Evolutionary conservation across 2,329 filamentous ascomycete species (phyloP).

Genomic region (Phaeoacremonium minimum): DNA sequence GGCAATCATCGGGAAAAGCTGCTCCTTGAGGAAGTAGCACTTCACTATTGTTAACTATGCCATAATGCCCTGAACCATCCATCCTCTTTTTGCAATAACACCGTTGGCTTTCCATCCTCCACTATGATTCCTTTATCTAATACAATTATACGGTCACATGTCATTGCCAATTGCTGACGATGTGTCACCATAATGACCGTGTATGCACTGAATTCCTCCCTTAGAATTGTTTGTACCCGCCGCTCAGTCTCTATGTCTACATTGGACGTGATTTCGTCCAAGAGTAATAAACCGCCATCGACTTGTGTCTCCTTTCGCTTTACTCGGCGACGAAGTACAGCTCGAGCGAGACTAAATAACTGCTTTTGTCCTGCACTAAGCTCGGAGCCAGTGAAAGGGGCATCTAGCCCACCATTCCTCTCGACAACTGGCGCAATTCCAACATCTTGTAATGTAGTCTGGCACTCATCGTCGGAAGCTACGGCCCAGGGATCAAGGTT

Average conservation of each 20-base stretch:
- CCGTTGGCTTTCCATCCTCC: slow-evolving; percentile 1
- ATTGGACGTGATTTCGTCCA: slow-evolving; percentile 9
- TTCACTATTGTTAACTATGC: too few relatives aligned
- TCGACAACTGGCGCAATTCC: slow-evolving; percentile 15
- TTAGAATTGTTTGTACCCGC: slow-evolving; percentile 9
- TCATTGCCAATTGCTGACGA: slow-evolving; percentile 2
- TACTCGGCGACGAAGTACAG: slow-evolving; percentile 29
- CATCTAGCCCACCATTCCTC: slow-evolving; percentile 17
- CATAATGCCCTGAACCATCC: background rate
- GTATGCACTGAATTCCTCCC: slow-evolving; percentile 8
- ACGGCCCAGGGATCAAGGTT: slow-evolving; percentile 25
- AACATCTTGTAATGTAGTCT: slow-evolving; percentile 15
- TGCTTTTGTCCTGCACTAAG: slow-evolving; percentile 44
- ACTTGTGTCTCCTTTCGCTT: background rate
- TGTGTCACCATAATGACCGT: slow-evolving; percentile 5
- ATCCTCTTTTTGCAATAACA: background rate
- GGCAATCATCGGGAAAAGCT: too few relatives aligned
- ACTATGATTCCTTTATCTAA: slow-evolving; percentile 2
- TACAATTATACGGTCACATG: slow-evolving; percentile 5
- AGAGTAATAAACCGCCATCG: slow-evolving; percentile 5
- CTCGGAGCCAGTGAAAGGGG: slow-evolving; percentile 31
- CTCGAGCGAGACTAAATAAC: slow-evolving; percentile 48
- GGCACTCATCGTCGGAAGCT: slow-evolving; percentile 13
- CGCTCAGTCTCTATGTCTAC: slow-evolving; percentile 8
- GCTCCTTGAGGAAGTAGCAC: too few relatives aligned